Percentiles rank a stretch among this genome's conserved stretches.
These are phyloP conservation scores for Cochliopodium minus DNA, from an alignment of 208 protist genomes.

Conservation along the genomic window DNA sequence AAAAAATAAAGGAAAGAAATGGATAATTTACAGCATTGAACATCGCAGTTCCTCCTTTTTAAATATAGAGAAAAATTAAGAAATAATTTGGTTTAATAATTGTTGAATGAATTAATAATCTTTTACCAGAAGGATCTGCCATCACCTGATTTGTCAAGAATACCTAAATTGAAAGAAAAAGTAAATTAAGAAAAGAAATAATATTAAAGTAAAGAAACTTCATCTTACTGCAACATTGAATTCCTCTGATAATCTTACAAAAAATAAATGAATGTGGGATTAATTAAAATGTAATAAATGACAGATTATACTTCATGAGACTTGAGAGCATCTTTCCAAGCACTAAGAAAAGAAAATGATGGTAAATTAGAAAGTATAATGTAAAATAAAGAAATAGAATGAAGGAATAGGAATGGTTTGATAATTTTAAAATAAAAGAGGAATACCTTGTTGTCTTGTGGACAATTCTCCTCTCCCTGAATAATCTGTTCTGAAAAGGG, in stretches of 20 bases:
- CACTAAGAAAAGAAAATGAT: no score
- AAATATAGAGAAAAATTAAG: no score
- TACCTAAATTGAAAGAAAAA: not conserved
- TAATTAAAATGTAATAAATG: no score
- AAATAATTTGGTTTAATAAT: not conserved
- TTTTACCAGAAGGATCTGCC: slow-evolving; percentile 39
- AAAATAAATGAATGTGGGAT: slow-evolving; percentile 67
- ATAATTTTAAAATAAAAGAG: not conserved
- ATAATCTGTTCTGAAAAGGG: slow-evolving; percentile 92
- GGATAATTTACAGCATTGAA: no score
- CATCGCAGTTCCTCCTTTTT: no score
- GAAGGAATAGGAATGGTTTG: no score
- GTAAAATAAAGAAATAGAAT: no score
- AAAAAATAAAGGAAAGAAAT: no score
- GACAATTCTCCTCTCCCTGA: slow-evolving; percentile 83
- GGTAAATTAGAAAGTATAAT: no score
- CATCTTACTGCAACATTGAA: slow-evolving; percentile 70
- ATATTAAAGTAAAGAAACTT: slow-evolving; percentile 48
- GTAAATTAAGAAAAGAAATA: not conserved
- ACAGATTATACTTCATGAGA: no score
- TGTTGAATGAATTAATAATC: slow-evolving; percentile 31
- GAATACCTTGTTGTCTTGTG: slow-evolving; percentile 70
- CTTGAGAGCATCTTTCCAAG: no score
- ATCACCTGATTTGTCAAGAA: slow-evolving; percentile 40
- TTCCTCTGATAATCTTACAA: slow-evolving; percentile 75